These are phyloP conservation scores for Solanum piurae DNA, from an alignment of 257 asterid genomes.

Conservation along the genomic window DNA sequence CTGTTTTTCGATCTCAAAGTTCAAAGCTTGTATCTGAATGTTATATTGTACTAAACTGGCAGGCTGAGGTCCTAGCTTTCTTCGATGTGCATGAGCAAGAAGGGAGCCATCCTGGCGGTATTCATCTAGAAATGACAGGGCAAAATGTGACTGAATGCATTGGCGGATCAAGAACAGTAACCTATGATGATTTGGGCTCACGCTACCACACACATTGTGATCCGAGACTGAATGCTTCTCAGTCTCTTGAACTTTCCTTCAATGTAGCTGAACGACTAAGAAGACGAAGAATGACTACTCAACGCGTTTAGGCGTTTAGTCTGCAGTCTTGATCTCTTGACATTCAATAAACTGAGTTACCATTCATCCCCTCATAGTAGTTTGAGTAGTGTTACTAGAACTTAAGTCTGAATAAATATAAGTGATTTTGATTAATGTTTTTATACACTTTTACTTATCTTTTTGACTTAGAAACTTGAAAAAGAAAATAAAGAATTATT, in stretches of 20 bases:
- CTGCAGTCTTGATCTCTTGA: neutral
- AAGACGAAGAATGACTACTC: conserved; percentile 49
- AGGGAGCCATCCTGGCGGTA: conserved; percentile 78
- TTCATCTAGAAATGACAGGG: conserved; percentile 81
- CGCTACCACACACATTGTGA: conserved; percentile 83
- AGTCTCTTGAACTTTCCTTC: conserved; percentile 68
- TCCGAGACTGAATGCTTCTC: conserved; percentile 70
- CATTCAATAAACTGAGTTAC: neutral
- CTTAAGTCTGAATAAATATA: neutral
- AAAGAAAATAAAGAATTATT: neutral
- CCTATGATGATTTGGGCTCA: conserved; percentile 59
- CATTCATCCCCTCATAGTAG: neutral
- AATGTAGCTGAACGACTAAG: conserved; percentile 56
- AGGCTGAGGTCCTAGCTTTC: conserved; percentile 78
- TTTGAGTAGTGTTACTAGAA: neutral
- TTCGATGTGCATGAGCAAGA: conserved; percentile 84
- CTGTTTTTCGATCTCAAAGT: neutral
- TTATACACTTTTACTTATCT: neutral
- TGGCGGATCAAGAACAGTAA: conserved; percentile 70
- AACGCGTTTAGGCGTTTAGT: conserved; percentile 10
- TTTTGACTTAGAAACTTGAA: neutral
- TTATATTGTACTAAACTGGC: neutral
- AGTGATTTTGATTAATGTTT: neutral
- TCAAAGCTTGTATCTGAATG: neutral
- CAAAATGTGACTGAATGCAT: conserved; percentile 78